Evolutionary conservation across 768 basidiomycete genomes (phyloP).

Genomic region (Kwoniella shandongensis): DNA sequence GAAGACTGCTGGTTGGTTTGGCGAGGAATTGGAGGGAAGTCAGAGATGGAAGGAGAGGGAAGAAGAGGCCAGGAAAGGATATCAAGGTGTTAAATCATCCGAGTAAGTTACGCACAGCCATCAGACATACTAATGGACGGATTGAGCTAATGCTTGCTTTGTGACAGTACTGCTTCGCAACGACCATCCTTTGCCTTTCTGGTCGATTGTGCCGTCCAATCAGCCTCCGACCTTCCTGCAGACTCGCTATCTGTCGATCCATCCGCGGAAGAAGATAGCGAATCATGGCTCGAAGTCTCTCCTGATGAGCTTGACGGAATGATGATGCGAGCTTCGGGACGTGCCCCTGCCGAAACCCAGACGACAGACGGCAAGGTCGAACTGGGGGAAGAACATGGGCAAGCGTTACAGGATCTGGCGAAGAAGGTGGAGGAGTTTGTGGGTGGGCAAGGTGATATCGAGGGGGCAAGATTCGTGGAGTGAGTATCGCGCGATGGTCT

Average conservation of each 20-base stretch:
- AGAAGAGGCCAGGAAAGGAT: conserved; percentile 66
- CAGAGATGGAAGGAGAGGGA: conserved; percentile 72
- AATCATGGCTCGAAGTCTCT: conserved; percentile 84
- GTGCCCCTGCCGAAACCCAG: conserved; percentile 58
- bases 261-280: conserved; percentile 63
- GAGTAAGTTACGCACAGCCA: conserved; percentile 66
- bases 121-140: too few species aligned
- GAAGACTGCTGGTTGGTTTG: conserved; percentile 69
- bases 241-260: conserved; percentile 30
- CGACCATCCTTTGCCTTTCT: conserved; percentile 74
- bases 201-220: conserved; percentile 66
- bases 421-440: conserved; percentile 86
- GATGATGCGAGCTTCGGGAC: conserved; percentile 57
- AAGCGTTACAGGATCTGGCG: conserved; percentile 72
- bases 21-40: conserved; percentile 73
- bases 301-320: conserved; percentile 72
- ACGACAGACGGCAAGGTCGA: conserved; percentile 56
- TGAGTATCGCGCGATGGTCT: conserved; percentile 56
- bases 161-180: conserved; percentile 58
- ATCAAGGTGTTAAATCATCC: conserved; percentile 63
- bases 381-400: conserved; percentile 66
- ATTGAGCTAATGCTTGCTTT: background rate
- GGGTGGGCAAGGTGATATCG: conserved; percentile 80
- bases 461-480: conserved; percentile 90
- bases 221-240: conserved; percentile 47